A percentile compares a stretch with the other conserved stretches of the same genome.
Conservation (phyloP, 2,329 filamentous ascomycete genomes). For the Penicillium brasilianum region DNA sequence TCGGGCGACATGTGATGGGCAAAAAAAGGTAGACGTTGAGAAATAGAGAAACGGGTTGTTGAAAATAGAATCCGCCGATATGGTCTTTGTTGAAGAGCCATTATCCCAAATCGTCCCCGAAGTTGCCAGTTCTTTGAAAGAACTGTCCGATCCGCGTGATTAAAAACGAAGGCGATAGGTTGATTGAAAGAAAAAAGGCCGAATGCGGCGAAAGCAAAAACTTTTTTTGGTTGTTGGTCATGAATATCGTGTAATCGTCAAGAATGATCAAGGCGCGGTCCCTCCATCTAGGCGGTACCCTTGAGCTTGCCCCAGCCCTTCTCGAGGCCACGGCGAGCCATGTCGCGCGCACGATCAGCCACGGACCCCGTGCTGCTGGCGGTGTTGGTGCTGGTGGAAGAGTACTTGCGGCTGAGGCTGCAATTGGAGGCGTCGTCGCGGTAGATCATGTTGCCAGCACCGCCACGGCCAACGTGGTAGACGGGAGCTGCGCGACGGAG, state of each 20-base stretch:
- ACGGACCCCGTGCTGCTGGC: constrained; percentile 44
- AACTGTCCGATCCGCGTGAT: constrained; percentile 10
- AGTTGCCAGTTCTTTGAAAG: background rate
- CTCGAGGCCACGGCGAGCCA: constrained; percentile 44
- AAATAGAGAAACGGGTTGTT: constrained; percentile 7
- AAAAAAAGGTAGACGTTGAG: background rate
- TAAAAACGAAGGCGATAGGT: constrained; percentile 14
- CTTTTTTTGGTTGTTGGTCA: constrained; percentile 32
- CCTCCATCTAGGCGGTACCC: constrained; percentile 38
- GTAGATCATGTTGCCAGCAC: constrained; percentile 60
- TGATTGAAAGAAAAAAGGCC: background rate
- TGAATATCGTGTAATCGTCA: constrained; percentile 32
- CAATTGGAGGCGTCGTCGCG: constrained; percentile 33
- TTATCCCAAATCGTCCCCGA: constrained; percentile 4
- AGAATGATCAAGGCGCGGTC: constrained; percentile 2
- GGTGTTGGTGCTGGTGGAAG: constrained; percentile 42
- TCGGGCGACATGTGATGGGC: constrained; percentile 10
- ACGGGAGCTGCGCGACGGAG: constrained; percentile 62
- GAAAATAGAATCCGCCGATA: background rate
- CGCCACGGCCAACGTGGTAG: constrained; percentile 68
- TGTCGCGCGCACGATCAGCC: constrained; percentile 41
- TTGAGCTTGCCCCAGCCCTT: constrained; percentile 49
- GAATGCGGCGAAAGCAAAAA: constrained; percentile 23
- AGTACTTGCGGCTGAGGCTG: constrained; percentile 44
- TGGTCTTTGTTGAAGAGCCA: constrained; percentile 4